A percentile compares a stretch with the other conserved stretches of the same genome.
Evolutionary conservation across 306 rosid species (phyloP).

Genomic region (Sicyos edulis): DNA sequence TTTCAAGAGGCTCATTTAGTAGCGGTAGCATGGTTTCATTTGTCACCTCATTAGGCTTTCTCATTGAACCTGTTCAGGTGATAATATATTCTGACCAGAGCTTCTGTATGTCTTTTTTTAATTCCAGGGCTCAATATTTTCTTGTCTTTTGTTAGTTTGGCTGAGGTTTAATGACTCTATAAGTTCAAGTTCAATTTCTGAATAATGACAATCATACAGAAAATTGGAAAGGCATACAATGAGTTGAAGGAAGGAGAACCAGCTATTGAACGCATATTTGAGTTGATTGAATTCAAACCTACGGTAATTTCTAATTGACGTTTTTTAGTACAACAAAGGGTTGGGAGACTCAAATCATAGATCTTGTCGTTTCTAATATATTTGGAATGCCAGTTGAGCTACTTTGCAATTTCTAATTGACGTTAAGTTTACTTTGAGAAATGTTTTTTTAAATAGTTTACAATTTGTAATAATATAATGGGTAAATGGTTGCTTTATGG

Average conservation of each 20-base stretch:
- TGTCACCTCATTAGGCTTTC: constrained; percentile 61
- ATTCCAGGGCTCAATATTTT: not conserved
- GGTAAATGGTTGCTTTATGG: not conserved
- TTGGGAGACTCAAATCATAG: no score
- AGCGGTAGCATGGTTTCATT: constrained; percentile 57
- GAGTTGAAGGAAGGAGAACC: constrained; percentile 93
- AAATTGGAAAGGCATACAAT: constrained; percentile 82
- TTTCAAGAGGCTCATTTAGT: constrained; percentile 53
- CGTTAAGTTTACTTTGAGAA: not conserved
- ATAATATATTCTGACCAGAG: constrained; percentile 15
- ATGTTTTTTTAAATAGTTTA: not conserved
- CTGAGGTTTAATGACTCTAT: constrained; percentile 20
- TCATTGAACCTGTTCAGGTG: constrained; percentile 87
- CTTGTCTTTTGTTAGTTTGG: not conserved
- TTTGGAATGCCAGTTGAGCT: no score
- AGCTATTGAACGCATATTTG: constrained; percentile 68
- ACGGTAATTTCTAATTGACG: constrained; percentile 41
- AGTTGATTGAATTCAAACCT: constrained; percentile 48
- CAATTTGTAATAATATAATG: not conserved
- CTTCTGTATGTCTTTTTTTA: not conserved
- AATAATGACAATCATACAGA: constrained; percentile 60
- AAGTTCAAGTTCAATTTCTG: constrained; percentile 44
- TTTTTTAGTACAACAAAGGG: no score
- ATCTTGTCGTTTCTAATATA: no score
- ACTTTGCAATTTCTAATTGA: constrained; percentile 31